A percentile compares a stretch with the other conserved stretches of the same genome.
Conservation (phyloP, 805 yeast species). For the Ogataea chonburiensis region DNA sequence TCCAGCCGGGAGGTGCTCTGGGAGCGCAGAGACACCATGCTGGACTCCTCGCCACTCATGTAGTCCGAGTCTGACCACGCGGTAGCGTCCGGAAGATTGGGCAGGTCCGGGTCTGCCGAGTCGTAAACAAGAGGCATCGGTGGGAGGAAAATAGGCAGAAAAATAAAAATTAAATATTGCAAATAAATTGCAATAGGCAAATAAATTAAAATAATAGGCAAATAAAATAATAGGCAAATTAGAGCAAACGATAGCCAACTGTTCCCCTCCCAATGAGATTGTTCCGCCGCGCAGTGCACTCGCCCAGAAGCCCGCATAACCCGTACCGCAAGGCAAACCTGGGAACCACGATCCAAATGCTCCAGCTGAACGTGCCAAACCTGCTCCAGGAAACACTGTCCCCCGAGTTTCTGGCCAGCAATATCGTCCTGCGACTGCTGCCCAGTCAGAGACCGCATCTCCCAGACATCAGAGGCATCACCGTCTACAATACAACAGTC, state of each 20-base stretch:
- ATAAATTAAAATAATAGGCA: no score
- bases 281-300: no score
- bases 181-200: no score
- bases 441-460: slow-evolving; percentile 54
- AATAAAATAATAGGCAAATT: no score
- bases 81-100: slow-evolving; percentile 38
- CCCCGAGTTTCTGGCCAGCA: slow-evolving; percentile 40
- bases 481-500: slow-evolving; percentile 54
- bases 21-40: slow-evolving; percentile 1
- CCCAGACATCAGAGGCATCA: slow-evolving; percentile 56
- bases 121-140: slow-evolving; percentile 30
- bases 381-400: slow-evolving; percentile 48
- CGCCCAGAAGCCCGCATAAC: no score
- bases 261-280: no score
- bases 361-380: slow-evolving; percentile 49
- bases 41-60: slow-evolving; percentile 16
- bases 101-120: slow-evolving; percentile 42
- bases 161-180: no score
- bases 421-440: slow-evolving; percentile 52
- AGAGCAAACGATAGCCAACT: no score
- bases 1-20: neutral
- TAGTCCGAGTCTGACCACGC: slow-evolving; percentile 35
- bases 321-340: slow-evolving; percentile 43
- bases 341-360: slow-evolving; percentile 50
- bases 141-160: no score